phyloP scores from a whole-genome alignment of 176 grass and related monocot genomes.

The Carex myosuroides region DNA sequence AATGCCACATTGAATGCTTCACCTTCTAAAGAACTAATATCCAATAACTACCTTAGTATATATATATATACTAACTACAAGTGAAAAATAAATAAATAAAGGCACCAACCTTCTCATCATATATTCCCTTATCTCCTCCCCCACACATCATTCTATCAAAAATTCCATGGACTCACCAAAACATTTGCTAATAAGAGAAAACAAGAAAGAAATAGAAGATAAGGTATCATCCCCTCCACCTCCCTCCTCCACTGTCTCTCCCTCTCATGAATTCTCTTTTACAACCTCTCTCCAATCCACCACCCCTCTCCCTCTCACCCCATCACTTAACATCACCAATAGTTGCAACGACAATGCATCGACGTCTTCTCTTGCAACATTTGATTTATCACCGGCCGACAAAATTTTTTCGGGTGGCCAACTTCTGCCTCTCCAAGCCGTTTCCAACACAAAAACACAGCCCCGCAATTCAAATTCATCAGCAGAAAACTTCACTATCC shows the following conservation, averaged over 20 bases:
- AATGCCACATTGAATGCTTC: constrained; percentile 6
- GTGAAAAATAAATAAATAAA: background rate
- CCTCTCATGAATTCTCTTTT: constrained; percentile 51
- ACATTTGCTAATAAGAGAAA: constrained; percentile 20
- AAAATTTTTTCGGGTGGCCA: constrained; percentile 25
- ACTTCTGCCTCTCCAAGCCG: constrained; percentile 13
- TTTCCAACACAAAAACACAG: background rate
- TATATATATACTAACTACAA: background rate
- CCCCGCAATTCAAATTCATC: constrained; percentile 18
- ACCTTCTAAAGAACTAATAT: constrained; percentile 11
- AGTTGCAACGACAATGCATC: constrained; percentile 32
- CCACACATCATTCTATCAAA: constrained; percentile 1
- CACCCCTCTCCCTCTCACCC: constrained; percentile 10
- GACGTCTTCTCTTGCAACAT: background rate
- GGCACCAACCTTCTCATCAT: constrained; percentile 10
- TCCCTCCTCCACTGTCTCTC: constrained; percentile 23
- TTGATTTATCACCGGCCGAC: background rate
- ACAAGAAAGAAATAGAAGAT: constrained; percentile 21
- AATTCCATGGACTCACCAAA: constrained; percentile 39
- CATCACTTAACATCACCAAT: background rate
- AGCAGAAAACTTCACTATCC: constrained; percentile 23
- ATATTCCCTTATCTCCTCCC: constrained; percentile 31
- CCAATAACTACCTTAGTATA: background rate
- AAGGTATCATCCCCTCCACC: constrained; percentile 16
- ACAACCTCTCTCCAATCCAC: constrained; percentile 25